Conservation (phyloP, 352 stramenopile genomes). For the Phytophthora europaea region DNA sequence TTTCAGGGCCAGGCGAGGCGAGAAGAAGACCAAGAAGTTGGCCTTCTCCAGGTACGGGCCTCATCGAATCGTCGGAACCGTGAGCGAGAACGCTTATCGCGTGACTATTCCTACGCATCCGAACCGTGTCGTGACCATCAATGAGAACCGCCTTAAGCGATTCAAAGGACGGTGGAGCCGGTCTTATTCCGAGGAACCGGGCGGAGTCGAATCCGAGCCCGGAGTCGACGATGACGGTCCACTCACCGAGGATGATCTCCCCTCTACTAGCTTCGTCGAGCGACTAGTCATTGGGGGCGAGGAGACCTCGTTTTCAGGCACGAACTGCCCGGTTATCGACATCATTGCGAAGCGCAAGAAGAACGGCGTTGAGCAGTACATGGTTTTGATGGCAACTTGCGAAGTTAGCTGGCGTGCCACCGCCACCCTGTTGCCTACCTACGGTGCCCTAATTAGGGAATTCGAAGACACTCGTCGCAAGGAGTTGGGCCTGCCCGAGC, state of each 20-base stretch:
- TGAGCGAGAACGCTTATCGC: too few species aligned
- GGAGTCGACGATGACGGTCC: neutral
- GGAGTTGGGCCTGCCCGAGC: neutral
- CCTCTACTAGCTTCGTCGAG: neutral
- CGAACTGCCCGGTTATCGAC: too few species aligned
- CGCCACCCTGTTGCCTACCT: too few species aligned
- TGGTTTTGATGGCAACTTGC: neutral
- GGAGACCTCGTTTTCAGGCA: neutral
- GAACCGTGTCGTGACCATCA: too few species aligned
- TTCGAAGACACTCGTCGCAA: neutral
- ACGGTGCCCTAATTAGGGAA: neutral
- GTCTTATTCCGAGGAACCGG: neutral
- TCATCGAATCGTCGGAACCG: too few species aligned
- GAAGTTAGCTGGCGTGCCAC: neutral
- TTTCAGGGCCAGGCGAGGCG: slow-evolving; percentile 2
- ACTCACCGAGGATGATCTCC: neutral
- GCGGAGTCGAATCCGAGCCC: neutral
- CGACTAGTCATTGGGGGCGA: neutral
- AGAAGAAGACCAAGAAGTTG: neutral
- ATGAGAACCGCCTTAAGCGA: neutral
- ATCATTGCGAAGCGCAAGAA: too few species aligned
- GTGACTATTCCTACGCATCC: too few species aligned
- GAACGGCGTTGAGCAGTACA: neutral
- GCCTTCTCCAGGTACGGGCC: too few species aligned
- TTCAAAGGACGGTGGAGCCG: neutral